phyloP scores from a whole-genome alignment of 768 basidiomycete genomes.

The Tricholoma terreum region DNA sequence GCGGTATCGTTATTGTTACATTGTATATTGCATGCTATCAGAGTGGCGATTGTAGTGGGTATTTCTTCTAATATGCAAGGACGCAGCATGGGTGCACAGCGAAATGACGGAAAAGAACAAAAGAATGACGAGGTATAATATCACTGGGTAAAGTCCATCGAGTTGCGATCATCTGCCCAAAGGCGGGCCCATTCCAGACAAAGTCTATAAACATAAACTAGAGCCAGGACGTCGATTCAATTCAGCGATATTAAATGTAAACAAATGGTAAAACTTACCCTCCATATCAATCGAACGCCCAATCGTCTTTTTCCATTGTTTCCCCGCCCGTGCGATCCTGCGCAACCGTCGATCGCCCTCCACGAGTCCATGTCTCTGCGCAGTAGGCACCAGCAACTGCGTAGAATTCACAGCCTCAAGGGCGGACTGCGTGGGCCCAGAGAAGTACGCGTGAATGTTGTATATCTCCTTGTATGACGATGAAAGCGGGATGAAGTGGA shows the following conservation, averaged over 20 bases:
- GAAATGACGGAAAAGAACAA: not conserved
- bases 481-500: constrained; percentile 93
- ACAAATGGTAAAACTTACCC: constrained; percentile 46
- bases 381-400: constrained; percentile 23
- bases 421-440: constrained; percentile 68
- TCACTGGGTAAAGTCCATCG: constrained; percentile 45
- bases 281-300: constrained; percentile 90
- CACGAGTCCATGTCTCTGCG: constrained; percentile 32
- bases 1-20: not conserved
- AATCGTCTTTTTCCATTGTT: constrained; percentile 85
- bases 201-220: constrained; percentile 84
- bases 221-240: not conserved
- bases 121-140: not conserved
- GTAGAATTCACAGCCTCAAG: constrained; percentile 54
- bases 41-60: not conserved
- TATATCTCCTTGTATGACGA: constrained; percentile 88
- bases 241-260: not conserved
- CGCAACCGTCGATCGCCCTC: constrained; percentile 73
- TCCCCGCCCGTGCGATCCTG: constrained; percentile 88
- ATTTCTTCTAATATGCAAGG: not conserved
- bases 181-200: constrained; percentile 88
- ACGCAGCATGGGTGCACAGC: not conserved
- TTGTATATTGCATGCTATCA: not conserved
- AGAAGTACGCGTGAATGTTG: constrained; percentile 92
- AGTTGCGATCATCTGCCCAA: constrained; percentile 79